A percentile compares a stretch with the other conserved stretches of the same genome.
These are phyloP conservation scores for Neospermospora avenae DNA, from an alignment of 2,329 filamentous ascomycete genomes.

Conservation along the genomic window DNA sequence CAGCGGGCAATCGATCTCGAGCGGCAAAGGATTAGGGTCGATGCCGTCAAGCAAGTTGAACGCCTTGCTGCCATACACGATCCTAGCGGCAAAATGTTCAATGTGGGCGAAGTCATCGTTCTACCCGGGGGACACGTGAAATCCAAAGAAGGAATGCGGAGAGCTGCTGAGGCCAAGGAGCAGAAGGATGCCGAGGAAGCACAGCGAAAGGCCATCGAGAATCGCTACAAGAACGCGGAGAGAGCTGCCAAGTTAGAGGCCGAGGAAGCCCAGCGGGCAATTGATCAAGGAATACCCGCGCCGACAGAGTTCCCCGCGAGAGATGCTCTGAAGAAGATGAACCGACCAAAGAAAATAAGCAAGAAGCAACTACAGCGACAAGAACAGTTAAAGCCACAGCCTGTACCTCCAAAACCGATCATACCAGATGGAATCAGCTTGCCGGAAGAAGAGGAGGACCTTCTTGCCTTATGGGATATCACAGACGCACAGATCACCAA, in stretches of 20 bases:
- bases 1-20: conserved; percentile 33
- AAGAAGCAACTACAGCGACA: conserved; percentile 24
- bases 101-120: conserved; percentile 32
- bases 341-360: conserved; percentile 18
- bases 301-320: conserved; percentile 5
- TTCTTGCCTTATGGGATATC: conserved; percentile 36
- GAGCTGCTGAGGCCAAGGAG: conserved; percentile 13
- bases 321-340: conserved; percentile 5
- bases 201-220: conserved; percentile 17
- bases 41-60: conserved; percentile 34
- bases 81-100: conserved; percentile 34
- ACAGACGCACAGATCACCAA: conserved; percentile 31
- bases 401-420: conserved; percentile 27
- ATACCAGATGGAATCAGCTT: conserved; percentile 30
- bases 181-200: conserved; percentile 11
- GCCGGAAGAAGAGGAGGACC: conserved; percentile 34
- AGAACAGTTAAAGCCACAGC: conserved; percentile 20
- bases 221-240: conserved; percentile 9
- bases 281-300: background rate
- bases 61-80: conserved; percentile 34
- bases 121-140: conserved; percentile 33
- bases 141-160: conserved; percentile 24
- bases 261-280: background rate
- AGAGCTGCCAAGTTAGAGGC: conserved; percentile 5
- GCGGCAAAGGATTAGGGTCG: conserved; percentile 31